Base-by-base conservation (phyloP, 495 filamentous ascomycete genomes). In the Penicillium riverlandense region DNA sequence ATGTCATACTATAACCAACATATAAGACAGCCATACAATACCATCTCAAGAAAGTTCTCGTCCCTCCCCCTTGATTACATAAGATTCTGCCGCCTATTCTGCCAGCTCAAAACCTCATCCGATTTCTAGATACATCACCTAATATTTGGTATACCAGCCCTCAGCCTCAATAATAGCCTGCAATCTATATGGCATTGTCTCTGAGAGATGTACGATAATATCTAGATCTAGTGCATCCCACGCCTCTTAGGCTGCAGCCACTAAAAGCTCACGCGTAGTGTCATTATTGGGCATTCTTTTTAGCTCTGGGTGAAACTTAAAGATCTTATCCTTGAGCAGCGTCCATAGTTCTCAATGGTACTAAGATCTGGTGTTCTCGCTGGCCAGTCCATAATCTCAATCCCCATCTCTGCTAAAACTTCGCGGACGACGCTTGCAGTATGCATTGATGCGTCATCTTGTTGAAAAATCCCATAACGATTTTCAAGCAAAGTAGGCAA, bases 271-370 rank as follows among this genome's bases (percentile, higher is more conserved):
- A 7, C 11, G 7, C 7, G 30, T 32, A 7, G 30, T 32, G 11
- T 32, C 30, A 11, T 32, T 32, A 32, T 32, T 32, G 30, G 7
- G 30, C 30, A 32, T 32, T 7, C 11, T 7, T 32, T 7, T 32
- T 7, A 32, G 30, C 7, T 32, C 30, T 32, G 30, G 30, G 7
- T 11, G 30, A 11, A 32, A 7, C 30, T 32, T 32, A 32, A 7
- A 32, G 7, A 32, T 32, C 30, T 7, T 11, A 7, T 7, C 30
- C 7, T 58, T 54, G 4, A 57, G 28, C 8, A 44, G 38, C 1
- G 48, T 45, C 47, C 50, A 59, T 2, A 56, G 40, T 58, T 51
- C 33, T 58, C 51, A 49, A 58, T 61, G 11, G 46, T 49, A 37
- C 54, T 57, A 11, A 54, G 37, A 54, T 57, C 49, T 13, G 55